These are phyloP conservation scores for Entomophthora muscae DNA, from an alignment of 371 early-diverging fungal species.

Conservation along the genomic window DNA sequence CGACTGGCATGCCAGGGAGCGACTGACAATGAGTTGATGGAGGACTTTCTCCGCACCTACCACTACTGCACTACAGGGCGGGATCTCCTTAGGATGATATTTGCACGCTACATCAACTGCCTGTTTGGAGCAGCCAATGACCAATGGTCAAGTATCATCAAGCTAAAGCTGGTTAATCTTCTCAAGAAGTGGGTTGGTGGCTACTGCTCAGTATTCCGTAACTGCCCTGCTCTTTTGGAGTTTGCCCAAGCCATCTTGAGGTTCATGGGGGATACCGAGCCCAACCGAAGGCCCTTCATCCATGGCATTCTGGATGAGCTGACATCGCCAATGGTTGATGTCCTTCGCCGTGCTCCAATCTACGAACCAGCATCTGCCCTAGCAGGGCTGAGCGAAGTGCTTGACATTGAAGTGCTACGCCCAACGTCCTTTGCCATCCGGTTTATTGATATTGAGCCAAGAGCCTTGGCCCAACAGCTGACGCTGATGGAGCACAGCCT, in stretches of 20 bases:
- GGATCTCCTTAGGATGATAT: slow-evolving; percentile 34
- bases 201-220: slow-evolving; percentile 27
- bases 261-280: background rate
- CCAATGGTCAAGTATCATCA: slow-evolving; percentile 25
- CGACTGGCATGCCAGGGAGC: slow-evolving; percentile 9
- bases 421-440: background rate
- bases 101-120: slow-evolving; percentile 20
- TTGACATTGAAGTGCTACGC: background rate
- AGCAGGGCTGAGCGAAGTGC: background rate
- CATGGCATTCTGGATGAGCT: background rate
- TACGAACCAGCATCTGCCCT: background rate
- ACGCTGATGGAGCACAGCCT: slow-evolving; percentile 36
- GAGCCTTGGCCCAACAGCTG: slow-evolving; percentile 31
- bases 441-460: slow-evolving; percentile 20
- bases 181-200: slow-evolving; percentile 40
- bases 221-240: slow-evolving; percentile 14
- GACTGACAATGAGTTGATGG: slow-evolving; percentile 24
- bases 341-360: too few relatives aligned
- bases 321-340: too few relatives aligned
- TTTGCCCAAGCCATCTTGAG: background rate
- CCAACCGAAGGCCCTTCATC: background rate
- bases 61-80: slow-evolving; percentile 31
- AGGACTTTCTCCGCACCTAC: slow-evolving; percentile 31
- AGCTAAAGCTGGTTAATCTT: slow-evolving; percentile 35
- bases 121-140: background rate